Conservation (phyloP, 768 basidiomycete genomes). For the Kondoa subrosea region DNA sequence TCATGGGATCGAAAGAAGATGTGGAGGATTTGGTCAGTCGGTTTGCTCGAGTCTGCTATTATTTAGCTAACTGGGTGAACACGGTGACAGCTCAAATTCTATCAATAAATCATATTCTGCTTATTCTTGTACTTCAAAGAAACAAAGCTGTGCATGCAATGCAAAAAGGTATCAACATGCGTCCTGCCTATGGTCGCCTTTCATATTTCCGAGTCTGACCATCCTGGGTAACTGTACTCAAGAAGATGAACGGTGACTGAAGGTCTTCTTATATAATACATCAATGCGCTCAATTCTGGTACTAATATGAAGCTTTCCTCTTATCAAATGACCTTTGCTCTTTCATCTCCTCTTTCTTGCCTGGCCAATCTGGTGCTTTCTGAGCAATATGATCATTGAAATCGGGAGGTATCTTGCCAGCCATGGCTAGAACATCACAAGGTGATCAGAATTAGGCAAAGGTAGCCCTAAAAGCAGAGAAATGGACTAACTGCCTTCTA, state of each 20-base stretch:
- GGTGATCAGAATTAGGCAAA: background rate
- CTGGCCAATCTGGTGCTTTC: background rate
- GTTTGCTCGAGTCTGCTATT: conserved; percentile 30
- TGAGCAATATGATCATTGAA: background rate
- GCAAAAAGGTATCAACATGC: background rate
- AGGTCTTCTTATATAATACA: background rate
- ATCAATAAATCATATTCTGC: background rate
- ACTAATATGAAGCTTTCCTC: background rate
- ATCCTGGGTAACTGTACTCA: too few relatives aligned
- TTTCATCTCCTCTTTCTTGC: background rate
- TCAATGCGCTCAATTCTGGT: background rate
- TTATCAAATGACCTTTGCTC: background rate
- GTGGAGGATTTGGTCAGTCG: conserved; percentile 77
- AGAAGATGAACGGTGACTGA: background rate
- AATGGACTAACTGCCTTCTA: background rate
- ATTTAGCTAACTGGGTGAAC: background rate
- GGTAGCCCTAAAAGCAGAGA: background rate
- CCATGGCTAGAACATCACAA: background rate
- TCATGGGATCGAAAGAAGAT: conserved; percentile 83
- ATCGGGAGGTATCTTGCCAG: background rate
- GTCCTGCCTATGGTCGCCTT: too few relatives aligned
- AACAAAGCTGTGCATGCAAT: background rate
- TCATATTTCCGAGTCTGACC: too few relatives aligned
- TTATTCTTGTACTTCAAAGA: background rate
- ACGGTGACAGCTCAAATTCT: conserved; percentile 1